These are phyloP conservation scores for Musa balbisiana DNA, from an alignment of 202 grass and related monocot genomes.

Conservation along the genomic window DNA sequence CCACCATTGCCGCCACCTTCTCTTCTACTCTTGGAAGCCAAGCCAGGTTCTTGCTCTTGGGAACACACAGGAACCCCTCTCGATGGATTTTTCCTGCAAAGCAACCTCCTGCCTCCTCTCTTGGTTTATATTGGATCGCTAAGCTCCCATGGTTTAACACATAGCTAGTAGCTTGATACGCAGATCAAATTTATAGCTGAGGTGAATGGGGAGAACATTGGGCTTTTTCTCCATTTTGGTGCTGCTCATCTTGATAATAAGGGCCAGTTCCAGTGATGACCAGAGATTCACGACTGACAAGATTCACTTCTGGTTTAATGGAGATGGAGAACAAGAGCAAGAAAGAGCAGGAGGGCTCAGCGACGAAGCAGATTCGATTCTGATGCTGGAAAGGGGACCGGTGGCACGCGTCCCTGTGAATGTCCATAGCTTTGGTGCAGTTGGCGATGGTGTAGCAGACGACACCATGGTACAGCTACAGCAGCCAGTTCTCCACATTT, in stretches of 20 bases:
- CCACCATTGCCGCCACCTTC: background rate
- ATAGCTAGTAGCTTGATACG: too few relatives aligned
- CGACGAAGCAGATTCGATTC: background rate
- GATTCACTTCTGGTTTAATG: background rate
- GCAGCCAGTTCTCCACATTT: background rate
- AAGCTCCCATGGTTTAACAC: background rate
- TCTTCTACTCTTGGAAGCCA: conserved; percentile 13
- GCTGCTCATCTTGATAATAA: background rate
- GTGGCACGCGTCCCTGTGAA: conserved; percentile 49
- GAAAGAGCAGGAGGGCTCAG: background rate
- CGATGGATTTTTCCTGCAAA: background rate
- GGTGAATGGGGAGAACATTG: background rate
- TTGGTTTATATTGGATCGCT: conserved; percentile 15
- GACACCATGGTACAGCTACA: conserved; percentile 54
- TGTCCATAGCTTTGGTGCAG: conserved; percentile 69
- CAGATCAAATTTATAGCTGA: background rate
- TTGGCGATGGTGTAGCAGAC: conserved; percentile 56
- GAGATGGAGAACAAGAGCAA: background rate
- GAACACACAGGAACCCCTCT: background rate
- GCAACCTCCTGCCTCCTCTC: background rate
- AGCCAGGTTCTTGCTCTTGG: background rate
- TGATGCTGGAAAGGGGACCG: conserved; percentile 11
- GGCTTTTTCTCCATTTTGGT: background rate
- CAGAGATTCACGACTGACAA: background rate
- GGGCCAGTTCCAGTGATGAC: background rate